A percentile compares a stretch with the other conserved stretches of the same genome.
phyloP scores from a whole-genome alignment of 2,329 filamentous ascomycete genomes.

The Zymoseptoria passerinii region DNA sequence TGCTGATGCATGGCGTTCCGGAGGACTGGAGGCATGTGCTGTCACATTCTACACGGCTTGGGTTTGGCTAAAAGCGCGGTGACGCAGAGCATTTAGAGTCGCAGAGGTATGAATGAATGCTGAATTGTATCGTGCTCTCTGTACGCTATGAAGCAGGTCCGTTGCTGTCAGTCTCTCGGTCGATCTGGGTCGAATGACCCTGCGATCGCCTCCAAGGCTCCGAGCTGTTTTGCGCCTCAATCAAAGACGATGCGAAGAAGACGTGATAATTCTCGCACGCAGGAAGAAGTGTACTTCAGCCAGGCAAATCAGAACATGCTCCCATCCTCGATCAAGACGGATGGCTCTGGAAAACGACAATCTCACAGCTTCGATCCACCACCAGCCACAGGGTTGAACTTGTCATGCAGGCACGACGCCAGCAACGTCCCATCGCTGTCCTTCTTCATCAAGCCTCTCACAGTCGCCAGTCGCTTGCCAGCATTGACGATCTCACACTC shows the following conservation, averaged over 20 bases:
- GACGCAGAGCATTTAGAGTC: background rate
- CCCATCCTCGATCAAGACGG: background rate
- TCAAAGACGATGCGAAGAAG: too few relatives aligned
- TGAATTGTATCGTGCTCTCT: background rate
- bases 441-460: slow-evolving; percentile 34
- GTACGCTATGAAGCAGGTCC: background rate
- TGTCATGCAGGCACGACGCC: slow-evolving; percentile 29
- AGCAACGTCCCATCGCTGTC: slow-evolving; percentile 26
- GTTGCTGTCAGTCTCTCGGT: too few relatives aligned
- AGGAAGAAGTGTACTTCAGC: background rate
- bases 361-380: slow-evolving; percentile 3
- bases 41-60: background rate
- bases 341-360: background rate
- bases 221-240: too few relatives aligned
- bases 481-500: slow-evolving; percentile 38
- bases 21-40: slow-evolving; percentile 13
- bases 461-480: slow-evolving; percentile 34
- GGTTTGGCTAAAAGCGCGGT: background rate
- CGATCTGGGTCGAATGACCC: too few relatives aligned
- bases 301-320: background rate
- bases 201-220: too few relatives aligned
- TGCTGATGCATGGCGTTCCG: slow-evolving; percentile 34
- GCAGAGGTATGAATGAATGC: background rate
- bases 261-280: background rate
- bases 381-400: slow-evolving; percentile 11